A percentile compares a stretch with the other conserved stretches of the same genome.
phyloP scores from a whole-genome alignment of 345 rosid genomes.

The Laguncularia racemosa region DNA sequence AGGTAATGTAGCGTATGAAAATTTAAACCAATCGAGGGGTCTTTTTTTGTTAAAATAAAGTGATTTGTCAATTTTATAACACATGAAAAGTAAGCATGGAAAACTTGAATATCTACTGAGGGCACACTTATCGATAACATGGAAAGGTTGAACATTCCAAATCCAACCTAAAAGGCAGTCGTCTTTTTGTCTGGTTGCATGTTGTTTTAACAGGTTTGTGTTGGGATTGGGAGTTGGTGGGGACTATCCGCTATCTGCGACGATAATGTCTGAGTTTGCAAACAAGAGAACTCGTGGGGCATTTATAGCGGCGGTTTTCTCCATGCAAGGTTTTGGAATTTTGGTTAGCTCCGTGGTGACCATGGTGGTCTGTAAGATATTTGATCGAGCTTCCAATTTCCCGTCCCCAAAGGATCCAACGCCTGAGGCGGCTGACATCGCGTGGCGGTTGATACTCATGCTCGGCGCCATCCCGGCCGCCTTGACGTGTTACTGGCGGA shows the following conservation, averaged over 20 bases:
- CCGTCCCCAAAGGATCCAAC: constrained; percentile 5
- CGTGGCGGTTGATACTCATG: constrained; percentile 66
- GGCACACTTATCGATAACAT: too few species aligned
- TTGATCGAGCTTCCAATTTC: constrained; percentile 10
- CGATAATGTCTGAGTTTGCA: constrained; percentile 76
- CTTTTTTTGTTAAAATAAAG: too few species aligned
- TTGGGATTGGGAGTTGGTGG: constrained; percentile 65
- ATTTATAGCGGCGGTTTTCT: constrained; percentile 57
- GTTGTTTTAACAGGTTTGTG: constrained; percentile 38
- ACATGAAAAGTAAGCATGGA: too few species aligned
- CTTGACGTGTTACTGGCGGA: constrained; percentile 62
- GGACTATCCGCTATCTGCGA: constrained; percentile 67
- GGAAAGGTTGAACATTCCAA: too few species aligned
- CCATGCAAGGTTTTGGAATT: constrained; percentile 69
- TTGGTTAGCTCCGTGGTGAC: constrained; percentile 40
- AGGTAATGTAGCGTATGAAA: too few species aligned
- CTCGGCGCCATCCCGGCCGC: constrained; percentile 65
- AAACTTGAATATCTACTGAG: too few species aligned
- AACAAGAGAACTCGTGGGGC: constrained; percentile 56
- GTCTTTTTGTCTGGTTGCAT: too few species aligned
- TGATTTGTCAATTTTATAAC: too few species aligned
- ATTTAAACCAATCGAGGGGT: too few species aligned
- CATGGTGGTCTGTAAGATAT: constrained; percentile 34
- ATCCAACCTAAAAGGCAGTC: too few species aligned
- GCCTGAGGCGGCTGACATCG: constrained; percentile 44